phyloP scores from a whole-genome alignment of 2,329 filamentous ascomycete species.

The Clonostachys byssicola region DNA sequence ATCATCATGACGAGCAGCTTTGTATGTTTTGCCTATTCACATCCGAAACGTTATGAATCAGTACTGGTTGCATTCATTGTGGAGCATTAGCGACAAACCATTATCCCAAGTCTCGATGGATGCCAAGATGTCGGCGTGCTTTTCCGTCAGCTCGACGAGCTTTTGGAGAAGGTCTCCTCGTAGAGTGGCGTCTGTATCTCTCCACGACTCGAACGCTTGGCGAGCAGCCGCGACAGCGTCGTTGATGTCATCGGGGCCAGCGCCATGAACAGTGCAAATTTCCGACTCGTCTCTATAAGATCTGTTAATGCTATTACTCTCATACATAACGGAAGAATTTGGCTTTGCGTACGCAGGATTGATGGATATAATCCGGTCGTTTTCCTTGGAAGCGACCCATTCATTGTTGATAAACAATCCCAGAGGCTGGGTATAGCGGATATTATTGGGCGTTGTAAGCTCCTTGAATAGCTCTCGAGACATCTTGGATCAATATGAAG shows the following conservation, averaged over 20 bases:
- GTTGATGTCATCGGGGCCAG: slow-evolving; percentile 80
- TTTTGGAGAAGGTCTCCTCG: slow-evolving; percentile 68
- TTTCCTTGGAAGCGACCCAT: slow-evolving; percentile 7
- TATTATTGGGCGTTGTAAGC: slow-evolving; percentile 13
- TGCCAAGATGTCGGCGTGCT: slow-evolving; percentile 72
- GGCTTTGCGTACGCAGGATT: slow-evolving; percentile 13
- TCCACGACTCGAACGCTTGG: slow-evolving; percentile 81
- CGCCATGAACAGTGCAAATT: slow-evolving; percentile 79
- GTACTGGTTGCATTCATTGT: no score
- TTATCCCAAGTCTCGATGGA: slow-evolving; percentile 86
- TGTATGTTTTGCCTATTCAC: no score
- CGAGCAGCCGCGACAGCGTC: slow-evolving; percentile 81
- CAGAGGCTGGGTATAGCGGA: slow-evolving; percentile 25
- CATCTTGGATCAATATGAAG: no score
- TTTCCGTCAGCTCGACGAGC: slow-evolving; percentile 76
- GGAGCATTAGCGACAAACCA: no score
- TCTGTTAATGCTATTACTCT: no score
- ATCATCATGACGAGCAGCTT: slow-evolving; percentile 69
- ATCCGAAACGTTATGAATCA: no score
- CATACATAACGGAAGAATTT: no score
- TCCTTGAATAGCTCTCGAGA: no score
- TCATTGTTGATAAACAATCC: slow-evolving; percentile 14
- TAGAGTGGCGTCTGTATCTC: slow-evolving; percentile 61
- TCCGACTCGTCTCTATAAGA: slow-evolving; percentile 7
- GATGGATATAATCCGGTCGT: slow-evolving; percentile 6